A percentile compares a stretch with the other conserved stretches of the same genome.
Evolutionary conservation across 805 yeast genomes (phyloP).

Genomic region (Metschnikowia proteae): DNA sequence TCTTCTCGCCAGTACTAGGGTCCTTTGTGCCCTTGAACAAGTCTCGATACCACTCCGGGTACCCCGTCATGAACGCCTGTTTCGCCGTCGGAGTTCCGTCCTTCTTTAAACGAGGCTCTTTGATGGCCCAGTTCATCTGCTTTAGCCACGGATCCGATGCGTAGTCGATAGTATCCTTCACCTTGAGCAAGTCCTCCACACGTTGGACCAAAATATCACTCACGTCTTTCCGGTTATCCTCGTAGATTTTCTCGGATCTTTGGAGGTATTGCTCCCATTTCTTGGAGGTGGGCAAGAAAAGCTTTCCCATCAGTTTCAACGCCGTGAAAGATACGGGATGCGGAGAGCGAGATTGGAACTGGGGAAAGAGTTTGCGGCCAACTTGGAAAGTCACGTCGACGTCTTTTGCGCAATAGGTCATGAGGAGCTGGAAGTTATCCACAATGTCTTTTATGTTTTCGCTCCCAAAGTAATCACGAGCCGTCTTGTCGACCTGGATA

Average conservation of each 20-base stretch:
- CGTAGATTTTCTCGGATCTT: slow-evolving; percentile 64
- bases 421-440: slow-evolving; percentile 55
- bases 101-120: slow-evolving; percentile 58
- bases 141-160: slow-evolving; percentile 80
- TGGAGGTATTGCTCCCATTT: slow-evolving; percentile 73
- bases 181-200: slow-evolving; percentile 54
- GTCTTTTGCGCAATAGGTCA: slow-evolving; percentile 83
- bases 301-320: slow-evolving; percentile 63
- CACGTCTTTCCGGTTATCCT: slow-evolving; percentile 53
- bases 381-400: slow-evolving; percentile 73
- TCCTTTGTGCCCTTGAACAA: slow-evolving; percentile 33
- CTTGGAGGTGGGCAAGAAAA: slow-evolving; percentile 72
- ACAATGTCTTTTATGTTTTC: slow-evolving; percentile 51
- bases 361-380: slow-evolving; percentile 64
- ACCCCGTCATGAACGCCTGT: slow-evolving; percentile 79
- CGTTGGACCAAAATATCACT: slow-evolving; percentile 54
- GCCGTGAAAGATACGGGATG: slow-evolving; percentile 96
- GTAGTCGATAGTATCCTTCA: slow-evolving; percentile 29
- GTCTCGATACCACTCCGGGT: slow-evolving; percentile 88
- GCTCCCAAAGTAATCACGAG: slow-evolving; percentile 61
- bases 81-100: slow-evolving; percentile 64
- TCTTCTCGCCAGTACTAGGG: slow-evolving; percentile 30
- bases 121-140: slow-evolving; percentile 84
- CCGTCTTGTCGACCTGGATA: slow-evolving; percentile 59
- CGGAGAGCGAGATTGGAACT: slow-evolving; percentile 65